Percentiles rank a stretch among this genome's conserved stretches.
These are phyloP conservation scores for Xerocomus potaroensis DNA, from an alignment of 768 basidiomycete genomes.

Conservation along the genomic window DNA sequence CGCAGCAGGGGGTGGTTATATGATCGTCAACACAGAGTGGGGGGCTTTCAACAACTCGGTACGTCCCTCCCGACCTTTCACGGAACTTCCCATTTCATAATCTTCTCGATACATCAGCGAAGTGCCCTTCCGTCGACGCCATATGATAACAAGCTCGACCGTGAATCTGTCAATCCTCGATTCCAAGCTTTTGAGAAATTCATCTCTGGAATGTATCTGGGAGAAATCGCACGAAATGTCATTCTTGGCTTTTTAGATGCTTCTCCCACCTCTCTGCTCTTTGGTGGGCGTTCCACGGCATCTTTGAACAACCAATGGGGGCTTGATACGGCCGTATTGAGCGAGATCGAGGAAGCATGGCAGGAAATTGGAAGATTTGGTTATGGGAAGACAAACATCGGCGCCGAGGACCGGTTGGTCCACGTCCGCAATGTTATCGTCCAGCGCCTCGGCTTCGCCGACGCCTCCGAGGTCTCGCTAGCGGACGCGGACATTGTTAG, in stretches of 20 bases:
- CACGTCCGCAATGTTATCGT: slow-evolving; percentile 58
- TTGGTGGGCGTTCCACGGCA: slow-evolving; percentile 71
- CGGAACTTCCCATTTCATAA: background rate
- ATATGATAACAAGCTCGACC: slow-evolving; percentile 89
- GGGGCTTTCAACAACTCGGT: slow-evolving; percentile 96
- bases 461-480: slow-evolving; percentile 47
- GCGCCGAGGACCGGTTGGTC: slow-evolving; percentile 38
- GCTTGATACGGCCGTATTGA: slow-evolving; percentile 91
- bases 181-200: slow-evolving; percentile 97
- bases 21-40: slow-evolving; percentile 99
- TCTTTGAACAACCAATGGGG: slow-evolving; percentile 88
- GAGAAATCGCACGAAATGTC: slow-evolving; percentile 86
- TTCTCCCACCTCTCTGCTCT: slow-evolving; percentile 65
- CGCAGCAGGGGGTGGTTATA: slow-evolving; percentile 60
- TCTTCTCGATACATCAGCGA: slow-evolving; percentile 52
- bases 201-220: slow-evolving; percentile 98
- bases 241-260: slow-evolving; percentile 80
- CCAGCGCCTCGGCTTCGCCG: slow-evolving; percentile 54
- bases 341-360: slow-evolving; percentile 77
- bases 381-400: slow-evolving; percentile 16
- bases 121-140: slow-evolving; percentile 80
- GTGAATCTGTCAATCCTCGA: slow-evolving; percentile 89
- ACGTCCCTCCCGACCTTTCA: slow-evolving; percentile 25
- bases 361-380: slow-evolving; percentile 36
- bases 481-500: slow-evolving; percentile 73